Evolutionary conservation across 768 basidiomycete genomes (phyloP).

Genomic region (Tylopilus plumbeoviolaceoides): DNA sequence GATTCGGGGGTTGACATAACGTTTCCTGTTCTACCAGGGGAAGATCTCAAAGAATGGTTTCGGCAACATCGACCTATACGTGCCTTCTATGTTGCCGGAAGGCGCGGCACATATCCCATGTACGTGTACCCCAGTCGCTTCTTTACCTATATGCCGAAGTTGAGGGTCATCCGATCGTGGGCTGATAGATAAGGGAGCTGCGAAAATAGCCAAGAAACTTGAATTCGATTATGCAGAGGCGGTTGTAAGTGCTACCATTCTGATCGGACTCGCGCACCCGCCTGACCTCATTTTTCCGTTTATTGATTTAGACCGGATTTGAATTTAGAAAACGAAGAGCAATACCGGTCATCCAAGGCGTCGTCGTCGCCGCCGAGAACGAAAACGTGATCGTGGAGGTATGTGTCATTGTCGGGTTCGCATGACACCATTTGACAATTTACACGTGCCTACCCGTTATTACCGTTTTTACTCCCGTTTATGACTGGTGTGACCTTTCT

Average conservation of each 20-base stretch:
- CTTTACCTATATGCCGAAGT: constrained; percentile 6
- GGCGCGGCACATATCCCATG: constrained; percentile 91
- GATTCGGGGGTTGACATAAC: constrained; percentile 3
- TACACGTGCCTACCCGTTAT: neutral
- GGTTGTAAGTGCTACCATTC: constrained; percentile 60
- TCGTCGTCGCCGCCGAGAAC: constrained; percentile 83
- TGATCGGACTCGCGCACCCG: neutral
- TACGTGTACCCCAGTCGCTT: constrained; percentile 39
- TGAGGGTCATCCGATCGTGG: constrained; percentile 11
- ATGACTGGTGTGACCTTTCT: constrained; percentile 7
- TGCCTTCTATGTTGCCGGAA: constrained; percentile 87
- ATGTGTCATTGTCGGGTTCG: constrained; percentile 22
- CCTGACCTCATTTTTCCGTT: constrained; percentile 9
- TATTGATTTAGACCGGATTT: constrained; percentile 71
- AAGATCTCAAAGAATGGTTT: constrained; percentile 93
- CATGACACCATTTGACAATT: neutral
- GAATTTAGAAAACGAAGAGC: constrained; percentile 94
- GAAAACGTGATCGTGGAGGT: constrained; percentile 75
- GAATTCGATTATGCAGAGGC: constrained; percentile 93
- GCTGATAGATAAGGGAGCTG: constrained; percentile 70
- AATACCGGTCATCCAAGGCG: constrained; percentile 76
- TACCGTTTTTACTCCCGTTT: neutral
- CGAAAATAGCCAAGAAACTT: constrained; percentile 83
- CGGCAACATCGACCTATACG: constrained; percentile 96
- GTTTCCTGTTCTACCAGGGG: constrained; percentile 50